Evolutionary conservation across 208 protist genomes (phyloP), one percentile per base, ranked within the genome.

Genomic region (Tritrichomonas musculus): DNA sequence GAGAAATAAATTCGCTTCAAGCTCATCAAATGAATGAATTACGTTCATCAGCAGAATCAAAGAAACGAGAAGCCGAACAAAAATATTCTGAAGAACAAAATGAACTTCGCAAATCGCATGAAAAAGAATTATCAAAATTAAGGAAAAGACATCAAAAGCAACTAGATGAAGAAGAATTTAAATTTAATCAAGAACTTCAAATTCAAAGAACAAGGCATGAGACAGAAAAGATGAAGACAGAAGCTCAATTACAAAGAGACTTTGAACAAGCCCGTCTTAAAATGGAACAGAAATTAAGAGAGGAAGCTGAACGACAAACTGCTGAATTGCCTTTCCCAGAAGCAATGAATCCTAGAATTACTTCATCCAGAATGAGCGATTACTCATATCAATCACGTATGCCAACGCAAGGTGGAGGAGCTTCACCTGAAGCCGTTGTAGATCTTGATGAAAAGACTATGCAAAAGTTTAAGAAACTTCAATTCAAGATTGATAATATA

Each of bases 401-500:
- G 33, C 13, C 22, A 22, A 22, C 9, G 47, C 33, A 50, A 50
- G 30, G 14, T 25, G 11, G 69, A 75, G 33, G 33, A 17, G 73
- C 41, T n/a, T 50, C 33, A 0, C 33, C 33, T 82, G 33, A 82
- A 50, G 49, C 53, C 17, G 53, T 82, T 9, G 27, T 82, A 0
- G 73, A 82, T 30, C 41, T 82, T 17, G 73, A 82, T 50, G 73
- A 82, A 82, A 82, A 82, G 27, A 41, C 41, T 50, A 27, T 82
- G 41, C 41, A 47, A 25, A 82, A 82, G 17, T 47, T 82, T 14
- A 82, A 82, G 73, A 82, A 82, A 50, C 41, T 53, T 39, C 33
- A 88, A 57, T 88, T 88, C 77, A 88, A 88, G 44, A 20, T 88
- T 0, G 77, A 88, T 47, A 88, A 33, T 33, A 36, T 88, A 39